Evolutionary conservation across 2,329 filamentous ascomycete species (phyloP).

Genomic region (Fusarium metavorans): DNA sequence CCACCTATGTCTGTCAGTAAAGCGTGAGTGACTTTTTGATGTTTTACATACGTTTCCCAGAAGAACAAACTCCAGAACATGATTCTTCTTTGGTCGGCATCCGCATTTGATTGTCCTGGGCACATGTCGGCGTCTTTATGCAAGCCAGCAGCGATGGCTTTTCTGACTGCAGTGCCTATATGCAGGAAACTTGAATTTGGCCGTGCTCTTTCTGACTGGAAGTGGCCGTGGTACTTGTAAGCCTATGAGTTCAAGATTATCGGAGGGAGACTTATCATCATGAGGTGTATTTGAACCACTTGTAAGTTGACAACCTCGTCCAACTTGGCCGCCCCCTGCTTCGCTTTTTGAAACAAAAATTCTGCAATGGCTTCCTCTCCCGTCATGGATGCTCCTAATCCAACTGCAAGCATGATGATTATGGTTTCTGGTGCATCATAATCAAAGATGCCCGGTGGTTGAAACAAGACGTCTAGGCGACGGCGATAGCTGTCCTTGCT

Average conservation of each 20-base stretch:
- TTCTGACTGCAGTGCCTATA: slow-evolving; percentile 54
- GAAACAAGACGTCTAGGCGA: slow-evolving; percentile 52
- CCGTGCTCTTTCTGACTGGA: slow-evolving; percentile 56
- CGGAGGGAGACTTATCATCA: slow-evolving; percentile 56
- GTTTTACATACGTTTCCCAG: slow-evolving; percentile 53
- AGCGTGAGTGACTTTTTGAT: not conserved
- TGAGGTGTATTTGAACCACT: slow-evolving; percentile 55
- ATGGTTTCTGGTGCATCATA: slow-evolving; percentile 52
- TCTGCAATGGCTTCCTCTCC: slow-evolving; percentile 55
- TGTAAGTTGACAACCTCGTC: slow-evolving; percentile 60
- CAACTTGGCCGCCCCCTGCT: slow-evolving; percentile 50
- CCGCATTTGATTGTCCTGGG: slow-evolving; percentile 47
- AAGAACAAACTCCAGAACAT: slow-evolving; percentile 54
- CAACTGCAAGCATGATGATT: slow-evolving; percentile 53
- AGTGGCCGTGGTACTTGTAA: slow-evolving; percentile 51
- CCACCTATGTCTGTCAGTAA: slow-evolving; percentile 48
- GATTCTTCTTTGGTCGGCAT: slow-evolving; percentile 51
- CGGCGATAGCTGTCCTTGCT: slow-evolving; percentile 50
- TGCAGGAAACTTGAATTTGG: slow-evolving; percentile 58
- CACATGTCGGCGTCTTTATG: slow-evolving; percentile 55
- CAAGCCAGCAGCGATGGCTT: slow-evolving; percentile 57
- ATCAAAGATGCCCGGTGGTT: slow-evolving; percentile 44
- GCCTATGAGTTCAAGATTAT: slow-evolving; percentile 7
- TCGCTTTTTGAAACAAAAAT: slow-evolving; percentile 57
- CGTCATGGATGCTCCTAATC: slow-evolving; percentile 52